phyloP scores from a whole-genome alignment of 2,329 filamentous ascomycete genomes.

The Penicillium sp. region DNA sequence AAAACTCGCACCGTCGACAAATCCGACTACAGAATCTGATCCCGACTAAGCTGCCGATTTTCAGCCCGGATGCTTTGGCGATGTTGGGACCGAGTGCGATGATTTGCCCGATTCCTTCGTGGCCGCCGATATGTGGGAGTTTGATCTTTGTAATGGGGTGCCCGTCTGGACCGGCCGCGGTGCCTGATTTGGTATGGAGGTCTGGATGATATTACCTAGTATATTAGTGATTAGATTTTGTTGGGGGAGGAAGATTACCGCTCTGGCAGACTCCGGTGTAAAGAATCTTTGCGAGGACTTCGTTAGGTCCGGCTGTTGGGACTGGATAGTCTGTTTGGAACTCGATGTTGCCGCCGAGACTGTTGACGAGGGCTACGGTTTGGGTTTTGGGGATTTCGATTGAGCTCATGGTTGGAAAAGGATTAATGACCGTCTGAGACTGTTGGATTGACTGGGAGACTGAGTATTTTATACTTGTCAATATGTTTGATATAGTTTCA shows the following conservation, averaged over 20 bases:
- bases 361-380: conserved; percentile 40
- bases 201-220: conserved; percentile 23
- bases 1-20: conserved; percentile 43
- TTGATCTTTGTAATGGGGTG: conserved; percentile 43
- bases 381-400: conserved; percentile 25
- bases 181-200: conserved; percentile 39
- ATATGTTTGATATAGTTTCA: too few species aligned
- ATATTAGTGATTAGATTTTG: neutral
- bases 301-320: conserved; percentile 34
- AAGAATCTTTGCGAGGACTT: conserved; percentile 44
- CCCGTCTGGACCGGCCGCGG: conserved; percentile 36
- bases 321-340: conserved; percentile 42
- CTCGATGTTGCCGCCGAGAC: conserved; percentile 38
- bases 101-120: conserved; percentile 44
- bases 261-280: conserved; percentile 45
- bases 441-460: neutral
- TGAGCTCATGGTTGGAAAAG: conserved; percentile 14
- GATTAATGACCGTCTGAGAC: neutral
- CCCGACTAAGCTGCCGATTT: conserved; percentile 39
- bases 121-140: conserved; percentile 43
- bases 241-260: conserved; percentile 26
- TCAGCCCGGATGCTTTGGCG: conserved; percentile 28
- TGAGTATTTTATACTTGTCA: neutral
- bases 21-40: conserved; percentile 42
- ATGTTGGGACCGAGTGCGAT: conserved; percentile 36